Percentiles rank a stretch among this genome's conserved stretches.
phyloP scores from a whole-genome alignment of 2,329 filamentous ascomycete genomes.

The Thelonectria blattea region DNA sequence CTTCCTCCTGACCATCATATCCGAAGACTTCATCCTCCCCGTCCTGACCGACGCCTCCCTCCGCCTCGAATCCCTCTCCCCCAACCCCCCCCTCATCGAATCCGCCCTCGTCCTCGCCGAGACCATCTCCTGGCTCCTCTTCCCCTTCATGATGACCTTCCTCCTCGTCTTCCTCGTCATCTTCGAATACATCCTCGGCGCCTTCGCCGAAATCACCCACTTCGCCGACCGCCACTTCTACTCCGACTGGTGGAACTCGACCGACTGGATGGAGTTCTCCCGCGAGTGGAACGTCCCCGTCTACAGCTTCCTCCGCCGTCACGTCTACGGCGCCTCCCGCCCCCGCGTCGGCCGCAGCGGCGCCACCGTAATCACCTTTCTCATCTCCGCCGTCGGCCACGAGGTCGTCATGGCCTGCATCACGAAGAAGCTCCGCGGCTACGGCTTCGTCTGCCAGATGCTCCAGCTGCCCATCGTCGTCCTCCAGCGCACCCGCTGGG shows the following conservation, averaged over 20 bases:
- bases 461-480: conserved; percentile 94
- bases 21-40: conserved; percentile 94
- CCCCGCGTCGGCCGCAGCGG: conserved; percentile 75
- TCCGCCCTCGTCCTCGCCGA: conserved; percentile 82
- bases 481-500: conserved; percentile 79
- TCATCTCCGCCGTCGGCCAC: conserved; percentile 87
- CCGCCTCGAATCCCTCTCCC: conserved; percentile 52
- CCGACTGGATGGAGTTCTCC: conserved; percentile 94
- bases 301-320: conserved; percentile 90
- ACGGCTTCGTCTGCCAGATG: conserved; percentile 96
- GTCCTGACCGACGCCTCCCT: conserved; percentile 75
- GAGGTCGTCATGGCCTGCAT: conserved; percentile 98
- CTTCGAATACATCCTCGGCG: conserved; percentile 94
- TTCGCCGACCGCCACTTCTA: conserved; percentile 97
- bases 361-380: conserved; percentile 88
- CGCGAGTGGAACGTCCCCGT: conserved; percentile 98
- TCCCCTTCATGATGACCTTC: conserved; percentile 97
- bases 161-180: conserved; percentile 96
- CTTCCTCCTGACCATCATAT: conserved; percentile 88
- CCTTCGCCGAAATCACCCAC: conserved; percentile 90
- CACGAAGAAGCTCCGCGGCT: conserved; percentile 93
- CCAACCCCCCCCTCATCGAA: conserved; percentile 59
- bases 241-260: conserved; percentile 76
- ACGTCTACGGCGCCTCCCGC: conserved; percentile 87
- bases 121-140: conserved; percentile 88